Percentiles rank a stretch among this genome's conserved stretches.
These are phyloP conservation scores for Mercurialis annua DNA, from an alignment of 345 rosid genomes.

Conservation along the genomic window DNA sequence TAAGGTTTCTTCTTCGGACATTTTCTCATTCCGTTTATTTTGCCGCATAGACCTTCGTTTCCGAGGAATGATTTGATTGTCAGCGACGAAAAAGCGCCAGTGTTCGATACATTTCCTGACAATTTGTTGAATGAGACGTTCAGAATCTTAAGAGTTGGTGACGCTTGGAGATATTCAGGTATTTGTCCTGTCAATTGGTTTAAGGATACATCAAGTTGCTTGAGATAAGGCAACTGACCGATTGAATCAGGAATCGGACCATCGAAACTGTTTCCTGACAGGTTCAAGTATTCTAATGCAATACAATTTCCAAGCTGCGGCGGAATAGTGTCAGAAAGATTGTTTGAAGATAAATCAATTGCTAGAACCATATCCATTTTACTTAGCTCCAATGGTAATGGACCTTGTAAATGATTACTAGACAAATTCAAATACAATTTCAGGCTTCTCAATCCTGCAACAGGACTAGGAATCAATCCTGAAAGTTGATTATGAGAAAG, in stretches of 20 bases:
- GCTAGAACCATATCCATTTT: slow-evolving; percentile 97
- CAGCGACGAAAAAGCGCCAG: slow-evolving; percentile 57
- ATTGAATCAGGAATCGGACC: slow-evolving; percentile 64
- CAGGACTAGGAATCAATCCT: slow-evolving; percentile 60
- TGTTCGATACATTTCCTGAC: slow-evolving; percentile 57
- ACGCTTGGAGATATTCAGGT: slow-evolving; percentile 56
- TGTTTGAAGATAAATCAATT: slow-evolving; percentile 76
- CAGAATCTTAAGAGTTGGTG: slow-evolving; percentile 54
- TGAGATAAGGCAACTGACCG: slow-evolving; percentile 72
- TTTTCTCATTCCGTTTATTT: slow-evolving; percentile 59
- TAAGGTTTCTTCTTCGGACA: slow-evolving; percentile 47
- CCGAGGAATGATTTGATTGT: slow-evolving; percentile 67
- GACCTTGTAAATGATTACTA: slow-evolving; percentile 60
- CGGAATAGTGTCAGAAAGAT: slow-evolving; percentile 63
- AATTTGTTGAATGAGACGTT: slow-evolving; percentile 78
- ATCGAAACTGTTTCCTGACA: slow-evolving; percentile 52
- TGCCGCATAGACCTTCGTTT: slow-evolving; percentile 65
- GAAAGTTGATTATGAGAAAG: slow-evolving; percentile 69
- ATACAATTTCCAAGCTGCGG: slow-evolving; percentile 80
- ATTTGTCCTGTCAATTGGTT: slow-evolving; percentile 62
- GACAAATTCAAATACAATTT: slow-evolving; percentile 87
- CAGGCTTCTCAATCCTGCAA: slow-evolving; percentile 67
- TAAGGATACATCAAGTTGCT: slow-evolving; percentile 57
- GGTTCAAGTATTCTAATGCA: slow-evolving; percentile 80
- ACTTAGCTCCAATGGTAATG: slow-evolving; percentile 70